A percentile compares a stretch with the other conserved stretches of the same genome.
These are phyloP conservation scores for Paramecium sonneborni DNA, from an alignment of 73 alveolate species.

Conservation along the genomic window DNA sequence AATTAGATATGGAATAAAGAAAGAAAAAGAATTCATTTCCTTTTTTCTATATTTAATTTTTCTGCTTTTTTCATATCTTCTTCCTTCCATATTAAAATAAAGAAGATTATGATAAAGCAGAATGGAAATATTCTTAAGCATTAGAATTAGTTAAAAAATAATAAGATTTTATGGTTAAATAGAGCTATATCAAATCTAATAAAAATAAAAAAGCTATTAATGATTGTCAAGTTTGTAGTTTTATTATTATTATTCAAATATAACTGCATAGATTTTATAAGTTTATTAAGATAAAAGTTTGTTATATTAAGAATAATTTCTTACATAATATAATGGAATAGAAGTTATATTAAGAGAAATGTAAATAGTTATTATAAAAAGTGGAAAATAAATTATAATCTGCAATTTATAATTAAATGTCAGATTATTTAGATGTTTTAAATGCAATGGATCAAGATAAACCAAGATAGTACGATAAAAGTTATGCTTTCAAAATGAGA, in stretches of 20 bases:
- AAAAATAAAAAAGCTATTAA: constrained; percentile 90
- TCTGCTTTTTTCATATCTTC: too few relatives aligned
- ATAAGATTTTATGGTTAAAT: constrained; percentile 91
- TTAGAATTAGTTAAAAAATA: constrained; percentile 89
- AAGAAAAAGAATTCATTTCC: constrained; percentile 84
- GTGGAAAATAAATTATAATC: background rate
- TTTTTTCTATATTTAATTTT: too few relatives aligned
- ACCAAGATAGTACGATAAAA: too few relatives aligned
- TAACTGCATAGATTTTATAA: background rate
- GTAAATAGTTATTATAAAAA: background rate
- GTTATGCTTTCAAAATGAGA: constrained; percentile 16
- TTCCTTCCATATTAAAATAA: too few relatives aligned
- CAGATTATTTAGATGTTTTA: background rate
- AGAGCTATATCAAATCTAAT: constrained; percentile 94
- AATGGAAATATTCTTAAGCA: constrained; percentile 89
- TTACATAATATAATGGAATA: background rate
- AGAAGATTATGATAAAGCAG: constrained; percentile 92
- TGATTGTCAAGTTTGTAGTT: too few relatives aligned
- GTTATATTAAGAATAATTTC: background rate
- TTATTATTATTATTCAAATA: background rate
- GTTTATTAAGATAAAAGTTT: background rate
- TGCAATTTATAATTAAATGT: background rate
- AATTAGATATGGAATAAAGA: constrained; percentile 93
- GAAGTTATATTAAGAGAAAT: background rate
- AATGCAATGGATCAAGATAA: background rate